A percentile compares a stretch with the other conserved stretches of the same genome.
These are phyloP conservation scores for Helotiales sp. DNA, from an alignment of 2,329 filamentous ascomycete species.

Conservation along the genomic window DNA sequence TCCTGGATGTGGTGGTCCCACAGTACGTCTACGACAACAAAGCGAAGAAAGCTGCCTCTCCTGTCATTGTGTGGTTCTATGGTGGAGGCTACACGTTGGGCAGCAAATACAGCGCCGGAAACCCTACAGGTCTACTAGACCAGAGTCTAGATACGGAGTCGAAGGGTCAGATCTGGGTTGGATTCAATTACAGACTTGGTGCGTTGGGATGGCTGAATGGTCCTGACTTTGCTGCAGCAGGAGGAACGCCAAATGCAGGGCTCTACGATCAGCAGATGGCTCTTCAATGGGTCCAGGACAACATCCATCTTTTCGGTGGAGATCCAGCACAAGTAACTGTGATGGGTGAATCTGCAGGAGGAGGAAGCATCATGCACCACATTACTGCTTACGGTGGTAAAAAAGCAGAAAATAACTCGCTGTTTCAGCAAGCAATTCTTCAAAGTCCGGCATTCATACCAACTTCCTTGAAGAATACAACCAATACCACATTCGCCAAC, in stretches of 20 bases:
- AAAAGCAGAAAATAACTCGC: conserved; percentile 27
- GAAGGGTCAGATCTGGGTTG: neutral
- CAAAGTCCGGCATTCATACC: conserved; percentile 30
- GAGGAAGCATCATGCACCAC: conserved; percentile 35
- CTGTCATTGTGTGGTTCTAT: conserved; percentile 49
- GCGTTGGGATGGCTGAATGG: conserved; percentile 67
- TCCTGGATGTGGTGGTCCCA: conserved; percentile 45
- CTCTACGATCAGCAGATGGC: conserved; percentile 51
- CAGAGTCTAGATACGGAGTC: neutral
- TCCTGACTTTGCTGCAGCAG: conserved; percentile 37
- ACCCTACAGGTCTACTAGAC: neutral
- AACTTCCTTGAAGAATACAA: conserved; percentile 2
- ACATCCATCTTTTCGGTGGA: conserved; percentile 59
- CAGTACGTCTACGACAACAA: neutral
- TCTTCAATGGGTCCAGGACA: conserved; percentile 58
- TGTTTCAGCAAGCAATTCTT: conserved; percentile 42
- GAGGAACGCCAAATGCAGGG: conserved; percentile 43
- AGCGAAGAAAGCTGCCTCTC: neutral
- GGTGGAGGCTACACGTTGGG: conserved; percentile 35
- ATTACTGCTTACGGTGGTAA: conserved; percentile 49
- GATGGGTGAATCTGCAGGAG: conserved; percentile 59
- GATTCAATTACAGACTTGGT: conserved; percentile 59
- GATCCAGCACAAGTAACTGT: conserved; percentile 56
- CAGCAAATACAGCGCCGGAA: neutral
- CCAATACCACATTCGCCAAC: neutral